Evolutionary conservation across 495 filamentous ascomycete genomes (phyloP), one percentile per base, ranked within the genome.

Genomic region (Podospora sp.): DNA sequence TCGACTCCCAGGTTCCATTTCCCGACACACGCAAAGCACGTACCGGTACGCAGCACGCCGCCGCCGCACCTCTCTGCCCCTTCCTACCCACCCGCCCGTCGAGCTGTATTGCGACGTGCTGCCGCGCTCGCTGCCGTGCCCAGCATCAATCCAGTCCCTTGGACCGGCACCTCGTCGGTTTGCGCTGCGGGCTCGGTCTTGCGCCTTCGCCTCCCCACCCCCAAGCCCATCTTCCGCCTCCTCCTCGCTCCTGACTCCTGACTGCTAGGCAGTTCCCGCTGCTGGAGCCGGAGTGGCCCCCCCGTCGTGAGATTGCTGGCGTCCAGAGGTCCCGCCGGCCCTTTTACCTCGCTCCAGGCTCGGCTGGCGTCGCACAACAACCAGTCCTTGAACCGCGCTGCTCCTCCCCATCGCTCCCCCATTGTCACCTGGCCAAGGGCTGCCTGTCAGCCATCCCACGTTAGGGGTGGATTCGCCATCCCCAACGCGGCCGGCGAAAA

Each of bases 401-500:
- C 52, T 55, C 7, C 52, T 55, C 9, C 52, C 14, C 52, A n/a
- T 55, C 20, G 21, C 7, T 55, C 52, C 52, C 52, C 52, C 52
- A n/a, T 55, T 55, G 52, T 55, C 52, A 55, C 21, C 52, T 26
- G 52, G 20, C 52, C 20, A 24, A 22, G 52, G 21, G 26, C 24
- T 59, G 56, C 56, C 52, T 55, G 52, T 26, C 52, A 24, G 24
- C 52, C 24, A 22, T 55, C 56, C 56, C 56, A 59, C 56, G 56
- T 33, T 20, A 36, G 35, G 29, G 29, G 60, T 50, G 60, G 60
- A 50, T 62, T 62, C 35, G 60, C 29, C 36, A 62, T 62, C 4
- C 57, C 67, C 27, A 57, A 57, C 64, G 58, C 59, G 24, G 63
- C 12, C 58, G n/a, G 49, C 52, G 35, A 56, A 65, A 65, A 33